Evolutionary conservation across 768 basidiomycete species (phyloP).

Genomic region (Terana coerulea): DNA sequence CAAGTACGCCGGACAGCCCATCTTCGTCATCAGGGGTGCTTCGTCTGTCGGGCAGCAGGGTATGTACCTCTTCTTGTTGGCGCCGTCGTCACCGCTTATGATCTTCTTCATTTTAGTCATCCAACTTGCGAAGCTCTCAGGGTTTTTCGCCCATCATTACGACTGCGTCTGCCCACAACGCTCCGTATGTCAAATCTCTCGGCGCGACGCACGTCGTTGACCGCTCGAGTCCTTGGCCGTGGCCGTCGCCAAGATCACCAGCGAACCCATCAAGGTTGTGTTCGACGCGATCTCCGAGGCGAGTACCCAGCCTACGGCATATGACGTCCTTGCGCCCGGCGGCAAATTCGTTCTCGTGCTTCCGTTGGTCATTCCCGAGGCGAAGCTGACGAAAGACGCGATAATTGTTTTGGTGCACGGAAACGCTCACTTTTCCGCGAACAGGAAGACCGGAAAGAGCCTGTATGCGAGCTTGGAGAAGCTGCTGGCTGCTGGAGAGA

Average conservation of each 20-base stretch:
- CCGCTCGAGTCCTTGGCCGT: constrained; percentile 1
- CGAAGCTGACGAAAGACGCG: too few relatives aligned
- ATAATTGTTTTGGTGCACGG: neutral
- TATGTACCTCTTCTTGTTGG: constrained; percentile 14
- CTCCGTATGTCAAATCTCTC: constrained; percentile 19
- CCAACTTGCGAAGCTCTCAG: constrained; percentile 4
- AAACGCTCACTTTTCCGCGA: neutral
- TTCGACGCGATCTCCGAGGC: constrained; percentile 32
- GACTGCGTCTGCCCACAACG: constrained; percentile 26
- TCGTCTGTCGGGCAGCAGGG: constrained; percentile 35
- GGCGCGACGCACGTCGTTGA: constrained; percentile 30
- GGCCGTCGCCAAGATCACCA: constrained; percentile 8
- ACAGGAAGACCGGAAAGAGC: neutral
- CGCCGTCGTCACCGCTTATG: neutral
- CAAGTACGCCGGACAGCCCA: constrained; percentile 28
- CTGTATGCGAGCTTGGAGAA: neutral
- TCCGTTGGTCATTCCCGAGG: neutral
- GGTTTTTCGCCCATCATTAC: constrained; percentile 28
- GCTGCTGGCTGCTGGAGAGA: neutral
- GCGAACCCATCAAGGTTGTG: constrained; percentile 19
- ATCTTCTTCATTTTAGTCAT: neutral
- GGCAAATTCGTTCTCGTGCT: constrained; percentile 28
- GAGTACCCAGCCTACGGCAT: constrained; percentile 36
- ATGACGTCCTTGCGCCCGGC: constrained; percentile 33
- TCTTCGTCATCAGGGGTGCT: constrained; percentile 35